phyloP scores from a whole-genome alignment of 805 yeast genomes.

The Saturnispora sekii region DNA sequence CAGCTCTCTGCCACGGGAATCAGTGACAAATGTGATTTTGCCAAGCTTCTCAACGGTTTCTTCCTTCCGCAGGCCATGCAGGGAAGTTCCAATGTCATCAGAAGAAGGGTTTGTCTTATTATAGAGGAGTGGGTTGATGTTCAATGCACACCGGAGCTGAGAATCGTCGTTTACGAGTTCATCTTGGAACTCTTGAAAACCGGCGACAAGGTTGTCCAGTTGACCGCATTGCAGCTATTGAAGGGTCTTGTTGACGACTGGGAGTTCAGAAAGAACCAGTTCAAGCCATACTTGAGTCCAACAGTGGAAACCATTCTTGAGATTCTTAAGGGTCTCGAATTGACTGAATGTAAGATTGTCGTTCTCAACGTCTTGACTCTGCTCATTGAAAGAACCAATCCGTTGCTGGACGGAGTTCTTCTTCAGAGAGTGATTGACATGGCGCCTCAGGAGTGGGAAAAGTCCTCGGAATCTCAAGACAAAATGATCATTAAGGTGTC shows the following conservation, averaged over 20 bases:
- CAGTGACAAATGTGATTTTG: slow-evolving; percentile 57
- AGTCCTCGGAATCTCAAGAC: slow-evolving; percentile 31
- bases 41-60: slow-evolving; percentile 45
- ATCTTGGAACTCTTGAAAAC: slow-evolving; percentile 34
- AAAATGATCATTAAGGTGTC: slow-evolving; percentile 42
- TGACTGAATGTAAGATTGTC: slow-evolving; percentile 70
- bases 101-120: slow-evolving; percentile 68
- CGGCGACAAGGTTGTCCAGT: slow-evolving; percentile 71
- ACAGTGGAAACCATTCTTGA: slow-evolving; percentile 41
- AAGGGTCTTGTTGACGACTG: slow-evolving; percentile 71
- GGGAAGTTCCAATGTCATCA: slow-evolving; percentile 45
- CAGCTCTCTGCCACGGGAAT: slow-evolving; percentile 67
- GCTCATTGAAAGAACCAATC: slow-evolving; percentile 54
- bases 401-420: slow-evolving; percentile 43
- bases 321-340: slow-evolving; percentile 39
- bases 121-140: slow-evolving; percentile 75
- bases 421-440: slow-evolving; percentile 40
- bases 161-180: slow-evolving; percentile 50
- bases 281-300: slow-evolving; percentile 53
- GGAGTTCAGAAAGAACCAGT: slow-evolving; percentile 65
- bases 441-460: slow-evolving; percentile 73
- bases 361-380: slow-evolving; percentile 59
- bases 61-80: slow-evolving; percentile 59
- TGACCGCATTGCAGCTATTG: slow-evolving; percentile 65
- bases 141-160: slow-evolving; percentile 48